A percentile compares a stretch with the other conserved stretches of the same genome.
Evolutionary conservation across 2,329 filamentous ascomycete species (phyloP).

Genomic region (Ophiostoma ulmi): DNA sequence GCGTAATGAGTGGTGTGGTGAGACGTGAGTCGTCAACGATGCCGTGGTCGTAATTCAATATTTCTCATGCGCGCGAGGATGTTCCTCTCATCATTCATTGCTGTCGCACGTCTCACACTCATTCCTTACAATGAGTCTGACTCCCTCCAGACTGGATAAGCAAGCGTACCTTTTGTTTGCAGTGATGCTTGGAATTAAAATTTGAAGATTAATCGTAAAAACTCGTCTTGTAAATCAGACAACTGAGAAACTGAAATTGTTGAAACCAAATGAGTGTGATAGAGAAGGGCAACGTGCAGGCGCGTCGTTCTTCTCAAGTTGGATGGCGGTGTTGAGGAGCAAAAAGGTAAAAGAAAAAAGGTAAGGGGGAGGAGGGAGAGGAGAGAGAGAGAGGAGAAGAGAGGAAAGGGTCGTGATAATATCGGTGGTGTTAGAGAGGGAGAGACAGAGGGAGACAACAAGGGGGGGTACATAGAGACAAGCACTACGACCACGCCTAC

Average conservation of each 20-base stretch:
- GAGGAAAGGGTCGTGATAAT: neutral
- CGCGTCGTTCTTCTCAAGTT: conserved; percentile 39
- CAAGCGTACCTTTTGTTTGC: neutral
- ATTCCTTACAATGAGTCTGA: neutral
- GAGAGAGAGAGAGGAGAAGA: conserved; percentile 9
- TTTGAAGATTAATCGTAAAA: conserved; percentile 1
- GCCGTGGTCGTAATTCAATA: neutral
- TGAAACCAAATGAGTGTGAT: conserved; percentile 50
- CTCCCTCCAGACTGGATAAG: neutral
- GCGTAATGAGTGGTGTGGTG: no score
- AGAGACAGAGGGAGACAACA: neutral
- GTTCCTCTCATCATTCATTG: neutral
- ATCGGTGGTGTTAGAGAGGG: neutral
- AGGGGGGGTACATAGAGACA: neutral
- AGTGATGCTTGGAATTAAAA: conserved; percentile 15
- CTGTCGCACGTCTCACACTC: neutral
- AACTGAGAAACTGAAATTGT: no score
- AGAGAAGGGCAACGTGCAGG: conserved; percentile 44
- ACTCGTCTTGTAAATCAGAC: neutral
- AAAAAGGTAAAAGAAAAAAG: conserved; percentile 2
- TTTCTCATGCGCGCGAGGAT: neutral
- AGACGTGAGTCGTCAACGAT: no score
- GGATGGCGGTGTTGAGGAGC: conserved; percentile 38
- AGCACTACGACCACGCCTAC: neutral
- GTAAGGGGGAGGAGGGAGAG: conserved; percentile 1